Evolutionary conservation across 768 basidiomycete species (phyloP), one percentile per base, ranked within the genome.

Genomic region (Exsudoporus frostii): DNA sequence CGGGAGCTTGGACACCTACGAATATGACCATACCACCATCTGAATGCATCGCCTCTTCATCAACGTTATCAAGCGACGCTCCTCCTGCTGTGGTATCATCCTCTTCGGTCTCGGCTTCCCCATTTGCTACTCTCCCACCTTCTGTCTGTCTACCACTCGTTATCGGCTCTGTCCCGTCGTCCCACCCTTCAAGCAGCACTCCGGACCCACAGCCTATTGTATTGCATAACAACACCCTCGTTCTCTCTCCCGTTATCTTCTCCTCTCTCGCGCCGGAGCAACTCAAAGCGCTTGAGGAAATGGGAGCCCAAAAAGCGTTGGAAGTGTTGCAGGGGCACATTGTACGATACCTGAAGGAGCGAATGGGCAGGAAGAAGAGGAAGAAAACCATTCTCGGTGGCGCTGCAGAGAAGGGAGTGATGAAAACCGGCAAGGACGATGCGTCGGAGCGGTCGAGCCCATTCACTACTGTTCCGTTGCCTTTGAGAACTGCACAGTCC

Each of bases 181-280:
- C 82, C 19, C 84, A 85, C 57, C 77, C 85, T 14, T 55, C 79
- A 67, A 53, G 70, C 5, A 53, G 63, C 15, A 52, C 70, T n/a
- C 74, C 80, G 51, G 79, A 82, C 48, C 77, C 66, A 54, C 51
- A 69, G 22, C 84, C 84, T 30, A 92, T 97, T 75, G 82, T 91
- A 22, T 73, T 95, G 13, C 91, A 95, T 57, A 86, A 92, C 58
- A 86, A 90, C 48, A 86, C 81, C 29, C 79, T 97, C 20, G 82
- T 92, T 51, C 81, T 97, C 34, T 89, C 91, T 62, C 94, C 94
- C 2, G 78, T 79, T 20, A 86, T 96, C 32, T 97, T 97, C 65
- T 80, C 86, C 9, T 84, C 85, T 50, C 78, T 96, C 13, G 82
- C 86, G 4, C 74, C 78, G 40, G 84, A 86, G 55, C 87, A 87